Percentiles rank a stretch among this genome's conserved stretches.
Evolutionary conservation across 2,329 filamentous ascomycete genomes (phyloP).

Genomic region (Hysterium pulicare): DNA sequence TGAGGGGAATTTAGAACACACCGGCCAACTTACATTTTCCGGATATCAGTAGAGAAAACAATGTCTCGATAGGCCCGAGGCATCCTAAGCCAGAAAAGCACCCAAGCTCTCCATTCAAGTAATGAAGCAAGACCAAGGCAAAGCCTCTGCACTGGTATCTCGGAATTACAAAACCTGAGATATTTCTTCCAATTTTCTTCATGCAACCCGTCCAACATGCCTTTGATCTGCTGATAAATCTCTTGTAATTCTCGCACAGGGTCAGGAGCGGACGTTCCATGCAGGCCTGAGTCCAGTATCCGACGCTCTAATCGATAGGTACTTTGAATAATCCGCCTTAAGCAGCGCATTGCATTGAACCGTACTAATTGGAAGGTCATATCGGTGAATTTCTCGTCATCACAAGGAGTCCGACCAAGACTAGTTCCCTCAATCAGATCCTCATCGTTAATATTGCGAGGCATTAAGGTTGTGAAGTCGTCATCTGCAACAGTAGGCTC

Average conservation of each 20-base stretch:
- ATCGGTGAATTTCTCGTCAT: constrained; percentile 31
- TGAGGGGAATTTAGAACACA: background rate
- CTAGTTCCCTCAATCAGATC: constrained; percentile 36
- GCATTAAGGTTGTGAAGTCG: constrained; percentile 36
- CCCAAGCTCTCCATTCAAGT: constrained; percentile 36
- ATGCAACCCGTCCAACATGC: constrained; percentile 34
- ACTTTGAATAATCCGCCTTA: constrained; percentile 35
- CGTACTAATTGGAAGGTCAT: constrained; percentile 36
- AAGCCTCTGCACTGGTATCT: constrained; percentile 30
- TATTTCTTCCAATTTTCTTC: constrained; percentile 31
- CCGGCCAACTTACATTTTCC: constrained; percentile 29
- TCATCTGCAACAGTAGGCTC: constrained; percentile 37
- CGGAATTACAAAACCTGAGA: constrained; percentile 27
- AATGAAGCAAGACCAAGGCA: constrained; percentile 29
- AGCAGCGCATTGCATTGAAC: constrained; percentile 30
- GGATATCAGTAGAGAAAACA: constrained; percentile 33
- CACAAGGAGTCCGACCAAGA: constrained; percentile 25
- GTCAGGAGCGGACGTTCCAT: constrained; percentile 31
- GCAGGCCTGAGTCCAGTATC: constrained; percentile 32
- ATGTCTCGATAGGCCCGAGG: constrained; percentile 34
- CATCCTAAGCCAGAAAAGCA: constrained; percentile 39
- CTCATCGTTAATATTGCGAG: constrained; percentile 38
- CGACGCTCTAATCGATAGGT: constrained; percentile 36
- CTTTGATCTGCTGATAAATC: constrained; percentile 35
- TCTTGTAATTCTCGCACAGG: constrained; percentile 30